Evolutionary conservation across 1,139 yeast genomes (phyloP).

Genomic region (Hansenula lynferdii): DNA sequence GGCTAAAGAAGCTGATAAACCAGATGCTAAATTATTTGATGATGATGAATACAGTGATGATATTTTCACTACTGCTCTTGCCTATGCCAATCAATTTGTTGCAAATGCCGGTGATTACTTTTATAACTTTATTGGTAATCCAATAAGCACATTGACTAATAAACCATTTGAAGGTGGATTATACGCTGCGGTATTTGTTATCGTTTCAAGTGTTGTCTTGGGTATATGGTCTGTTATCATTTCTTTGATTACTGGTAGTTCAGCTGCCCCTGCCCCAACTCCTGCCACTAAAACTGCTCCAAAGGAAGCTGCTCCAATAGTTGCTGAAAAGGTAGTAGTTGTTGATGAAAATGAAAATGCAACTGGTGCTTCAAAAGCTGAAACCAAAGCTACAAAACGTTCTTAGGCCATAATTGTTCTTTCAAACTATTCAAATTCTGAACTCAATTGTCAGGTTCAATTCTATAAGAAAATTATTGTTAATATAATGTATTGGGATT

Average conservation of each 20-base stretch:
- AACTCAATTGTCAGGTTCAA: too few species aligned
- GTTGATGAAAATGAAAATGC: constrained; percentile 17
- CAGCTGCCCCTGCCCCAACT: constrained; percentile 9
- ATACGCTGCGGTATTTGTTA: constrained; percentile 37
- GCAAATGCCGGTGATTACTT: constrained; percentile 24
- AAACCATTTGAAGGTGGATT: constrained; percentile 47
- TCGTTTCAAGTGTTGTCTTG: constrained; percentile 39
- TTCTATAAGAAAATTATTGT: too few species aligned
- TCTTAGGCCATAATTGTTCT: constrained; percentile 4
- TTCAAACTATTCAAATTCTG: not conserved
- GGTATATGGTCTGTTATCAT: constrained; percentile 31
- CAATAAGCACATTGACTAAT: constrained; percentile 34
- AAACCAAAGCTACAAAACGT: constrained; percentile 30
- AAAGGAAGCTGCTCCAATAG: constrained; percentile 1
- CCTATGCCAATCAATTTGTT: constrained; percentile 19
- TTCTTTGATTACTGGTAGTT: constrained; percentile 23
- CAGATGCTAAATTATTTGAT: constrained; percentile 17
- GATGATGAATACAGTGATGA: constrained; percentile 11
- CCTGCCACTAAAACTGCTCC: constrained; percentile 6
- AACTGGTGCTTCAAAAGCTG: constrained; percentile 25
- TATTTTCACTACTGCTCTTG: constrained; percentile 10
- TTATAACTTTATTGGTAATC: constrained; percentile 36
- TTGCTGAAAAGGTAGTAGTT: constrained; percentile 9
- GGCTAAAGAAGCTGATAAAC: constrained; percentile 32
- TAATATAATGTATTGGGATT: too few species aligned